A percentile compares a stretch with the other conserved stretches of the same genome.
These are phyloP conservation scores for Debaryomycetaceae sp. DNA, from an alignment of 1,139 yeast species.

Conservation along the genomic window DNA sequence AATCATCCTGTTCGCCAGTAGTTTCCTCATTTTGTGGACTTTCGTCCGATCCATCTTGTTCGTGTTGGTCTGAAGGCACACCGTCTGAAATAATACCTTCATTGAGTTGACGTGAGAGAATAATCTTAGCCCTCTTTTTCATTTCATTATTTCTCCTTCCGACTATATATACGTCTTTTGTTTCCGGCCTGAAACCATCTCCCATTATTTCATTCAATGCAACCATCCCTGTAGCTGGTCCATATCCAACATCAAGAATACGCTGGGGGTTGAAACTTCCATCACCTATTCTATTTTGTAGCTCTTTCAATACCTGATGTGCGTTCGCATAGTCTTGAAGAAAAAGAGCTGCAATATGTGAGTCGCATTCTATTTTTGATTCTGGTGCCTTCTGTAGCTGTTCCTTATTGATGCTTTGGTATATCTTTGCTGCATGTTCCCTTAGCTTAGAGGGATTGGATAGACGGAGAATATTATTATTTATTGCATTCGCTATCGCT, in stretches of 20 bases:
- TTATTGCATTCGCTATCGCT: conserved; percentile 51
- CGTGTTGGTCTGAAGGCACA: conserved; percentile 1
- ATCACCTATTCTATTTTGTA: conserved; percentile 50
- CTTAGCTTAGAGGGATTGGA: conserved; percentile 56
- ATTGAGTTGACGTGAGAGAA: conserved; percentile 65
- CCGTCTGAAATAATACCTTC: conserved; percentile 34
- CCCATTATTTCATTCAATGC: conserved; percentile 85
- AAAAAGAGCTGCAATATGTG: conserved; percentile 80
- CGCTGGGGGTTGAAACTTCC: conserved; percentile 57
- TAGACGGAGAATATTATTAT: conserved; percentile 53
- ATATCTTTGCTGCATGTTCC: conserved; percentile 51
- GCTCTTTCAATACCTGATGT: conserved; percentile 63
- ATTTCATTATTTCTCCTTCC: conserved; percentile 63
- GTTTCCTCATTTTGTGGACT: conserved; percentile 15
- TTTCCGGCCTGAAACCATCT: conserved; percentile 52
- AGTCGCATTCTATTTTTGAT: conserved; percentile 66
- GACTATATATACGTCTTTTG: conserved; percentile 68
- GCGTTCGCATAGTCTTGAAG: conserved; percentile 78
- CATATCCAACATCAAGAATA: conserved; percentile 79
- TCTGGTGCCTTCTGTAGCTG: conserved; percentile 53
- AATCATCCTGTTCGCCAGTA: conserved; percentile 18
- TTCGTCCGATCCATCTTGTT: conserved; percentile 12
- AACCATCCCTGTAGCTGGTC: conserved; percentile 90
- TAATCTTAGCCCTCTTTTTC: conserved; percentile 75
- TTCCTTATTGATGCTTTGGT: conserved; percentile 44